A percentile compares a stretch with the other conserved stretches of the same genome.
These are phyloP conservation scores for Botrytis squamosa DNA, from an alignment of 2,329 filamentous ascomycete species.

Conservation along the genomic window DNA sequence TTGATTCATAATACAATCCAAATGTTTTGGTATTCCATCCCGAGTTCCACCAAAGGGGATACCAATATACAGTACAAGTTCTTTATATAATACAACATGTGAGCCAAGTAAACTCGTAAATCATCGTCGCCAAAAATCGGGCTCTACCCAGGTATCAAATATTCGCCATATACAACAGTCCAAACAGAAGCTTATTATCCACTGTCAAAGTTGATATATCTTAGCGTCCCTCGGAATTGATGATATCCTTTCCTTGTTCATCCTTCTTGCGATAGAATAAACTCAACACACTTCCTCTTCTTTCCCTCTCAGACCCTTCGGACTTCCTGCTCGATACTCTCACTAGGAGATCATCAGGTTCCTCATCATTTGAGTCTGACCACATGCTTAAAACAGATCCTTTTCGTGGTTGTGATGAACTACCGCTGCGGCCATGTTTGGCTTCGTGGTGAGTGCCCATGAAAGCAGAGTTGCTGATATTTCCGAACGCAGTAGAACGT, in stretches of 20 bases:
- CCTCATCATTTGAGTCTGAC: slow-evolving; percentile 13
- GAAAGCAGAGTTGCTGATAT: slow-evolving; percentile 15
- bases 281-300: slow-evolving; percentile 16
- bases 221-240: slow-evolving; percentile 12
- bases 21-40: background rate
- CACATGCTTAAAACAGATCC: slow-evolving; percentile 18
- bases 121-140: background rate
- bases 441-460: slow-evolving; percentile 10
- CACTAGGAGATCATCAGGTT: background rate
- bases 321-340: slow-evolving; percentile 15
- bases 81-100: background rate
- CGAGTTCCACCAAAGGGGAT: background rate
- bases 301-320: background rate
- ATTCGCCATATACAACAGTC: background rate
- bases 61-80: background rate
- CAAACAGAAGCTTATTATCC: background rate
- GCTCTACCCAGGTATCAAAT: slow-evolving; percentile 7
- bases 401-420: background rate
- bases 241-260: slow-evolving; percentile 15
- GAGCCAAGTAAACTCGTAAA: background rate
- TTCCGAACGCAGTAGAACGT: slow-evolving; percentile 15
- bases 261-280: slow-evolving; percentile 10
- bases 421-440: slow-evolving; percentile 6
- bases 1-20: background rate
- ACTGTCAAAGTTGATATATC: background rate